These are phyloP conservation scores for Ascochyta lentis DNA, from an alignment of 2,329 filamentous ascomycete genomes.

Conservation along the genomic window DNA sequence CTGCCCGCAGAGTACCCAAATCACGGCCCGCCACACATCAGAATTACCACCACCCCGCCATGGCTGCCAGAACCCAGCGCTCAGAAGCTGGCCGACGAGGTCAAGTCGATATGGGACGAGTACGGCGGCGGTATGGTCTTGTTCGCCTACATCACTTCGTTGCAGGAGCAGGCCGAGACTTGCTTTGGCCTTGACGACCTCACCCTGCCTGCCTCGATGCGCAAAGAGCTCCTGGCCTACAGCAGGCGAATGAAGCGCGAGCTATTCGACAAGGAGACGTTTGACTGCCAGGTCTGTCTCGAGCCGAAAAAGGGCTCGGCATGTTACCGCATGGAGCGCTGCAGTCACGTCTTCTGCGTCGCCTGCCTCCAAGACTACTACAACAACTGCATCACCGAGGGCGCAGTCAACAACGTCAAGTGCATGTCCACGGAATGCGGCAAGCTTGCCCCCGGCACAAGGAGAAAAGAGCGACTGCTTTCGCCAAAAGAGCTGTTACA, in stretches of 20 bases:
- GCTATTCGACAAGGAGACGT: constrained; percentile 82
- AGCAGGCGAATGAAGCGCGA: constrained; percentile 76
- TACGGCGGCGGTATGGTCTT: constrained; percentile 63
- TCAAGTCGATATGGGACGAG: constrained; percentile 64
- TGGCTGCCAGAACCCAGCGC: constrained; percentile 61
- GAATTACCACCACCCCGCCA: constrained; percentile 56
- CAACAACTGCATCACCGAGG: constrained; percentile 83
- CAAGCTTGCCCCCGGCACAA: constrained; percentile 27
- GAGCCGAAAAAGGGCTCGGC: constrained; percentile 87
- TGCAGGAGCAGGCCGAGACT: constrained; percentile 64
- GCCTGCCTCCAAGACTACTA: constrained; percentile 91
- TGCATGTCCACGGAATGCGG: constrained; percentile 83
- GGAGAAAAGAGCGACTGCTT: constrained; percentile 66
- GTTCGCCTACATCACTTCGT: constrained; percentile 65
- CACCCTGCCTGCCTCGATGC: constrained; percentile 58
- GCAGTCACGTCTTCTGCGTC: constrained; percentile 89
- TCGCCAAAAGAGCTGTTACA: constrained; percentile 79
- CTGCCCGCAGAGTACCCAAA: constrained; percentile 65
- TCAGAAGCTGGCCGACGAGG: constrained; percentile 55
- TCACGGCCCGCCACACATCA: constrained; percentile 57
- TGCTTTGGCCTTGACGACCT: constrained; percentile 60
- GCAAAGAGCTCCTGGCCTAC: constrained; percentile 77
- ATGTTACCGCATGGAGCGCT: constrained; percentile 83
- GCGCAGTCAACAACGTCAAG: constrained; percentile 78
- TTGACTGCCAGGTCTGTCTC: constrained; percentile 85